These are phyloP conservation scores for Sarocladiaceae sp. DNA, from an alignment of 2,329 filamentous ascomycete genomes.

Conservation along the genomic window DNA sequence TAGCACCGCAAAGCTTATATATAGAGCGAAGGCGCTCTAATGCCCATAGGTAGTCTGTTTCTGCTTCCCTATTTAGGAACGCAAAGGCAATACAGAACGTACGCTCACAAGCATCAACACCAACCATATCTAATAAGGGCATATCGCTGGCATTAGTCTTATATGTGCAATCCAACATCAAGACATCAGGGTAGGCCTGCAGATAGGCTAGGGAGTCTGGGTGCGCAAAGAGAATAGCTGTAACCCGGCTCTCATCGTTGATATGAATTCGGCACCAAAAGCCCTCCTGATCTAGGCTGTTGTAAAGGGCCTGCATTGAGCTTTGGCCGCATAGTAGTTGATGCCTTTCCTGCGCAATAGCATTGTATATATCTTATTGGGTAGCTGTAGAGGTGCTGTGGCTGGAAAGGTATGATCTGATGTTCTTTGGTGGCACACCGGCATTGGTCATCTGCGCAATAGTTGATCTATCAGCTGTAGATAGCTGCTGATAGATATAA, in stretches of 20 bases:
- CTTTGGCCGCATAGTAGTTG: constrained; percentile 14
- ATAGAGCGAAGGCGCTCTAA: constrained; percentile 15
- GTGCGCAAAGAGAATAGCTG: constrained; percentile 18
- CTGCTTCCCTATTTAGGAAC: constrained; percentile 14
- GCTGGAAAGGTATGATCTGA: constrained; percentile 11
- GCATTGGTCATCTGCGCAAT: too few relatives aligned
- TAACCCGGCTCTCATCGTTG: constrained; percentile 13
- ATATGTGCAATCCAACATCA: constrained; percentile 18
- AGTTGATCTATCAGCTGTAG: too few relatives aligned
- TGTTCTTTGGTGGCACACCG: too few relatives aligned
- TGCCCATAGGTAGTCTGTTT: constrained; percentile 16
- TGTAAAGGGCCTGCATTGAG: constrained; percentile 16
- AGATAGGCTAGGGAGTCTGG: constrained; percentile 17
- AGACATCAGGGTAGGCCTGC: constrained; percentile 14
- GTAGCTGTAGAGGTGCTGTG: constrained; percentile 11
- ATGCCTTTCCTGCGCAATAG: constrained; percentile 12
- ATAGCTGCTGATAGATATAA: too few relatives aligned
- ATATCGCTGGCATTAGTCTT: constrained; percentile 18
- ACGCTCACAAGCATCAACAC: constrained; percentile 15
- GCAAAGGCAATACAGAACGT: constrained; percentile 18
- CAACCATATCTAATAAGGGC: constrained; percentile 17
- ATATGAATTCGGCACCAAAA: constrained; percentile 16
- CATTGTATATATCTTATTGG: constrained; percentile 17
- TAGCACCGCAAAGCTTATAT: constrained; percentile 11
- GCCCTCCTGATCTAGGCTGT: constrained; percentile 15